Evolutionary conservation across 441 rosid genomes (phyloP).

Genomic region (Capsella rubella): DNA sequence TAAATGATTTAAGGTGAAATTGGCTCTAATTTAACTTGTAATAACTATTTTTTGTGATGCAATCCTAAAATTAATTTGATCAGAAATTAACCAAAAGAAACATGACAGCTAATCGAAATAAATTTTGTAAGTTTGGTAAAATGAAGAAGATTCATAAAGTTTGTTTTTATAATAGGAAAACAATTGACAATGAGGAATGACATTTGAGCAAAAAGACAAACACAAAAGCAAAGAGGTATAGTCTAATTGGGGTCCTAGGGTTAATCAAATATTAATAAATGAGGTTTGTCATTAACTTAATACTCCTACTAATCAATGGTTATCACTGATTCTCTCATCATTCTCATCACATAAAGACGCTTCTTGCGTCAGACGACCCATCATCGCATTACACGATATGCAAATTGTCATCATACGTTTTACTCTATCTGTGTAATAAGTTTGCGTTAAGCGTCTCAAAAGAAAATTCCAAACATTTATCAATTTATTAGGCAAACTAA

Average conservation of each 20-base stretch:
- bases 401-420: conserved; percentile 13
- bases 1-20: background rate
- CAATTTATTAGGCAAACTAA: conserved; percentile 4
- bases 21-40: background rate
- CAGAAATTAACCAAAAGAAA: background rate
- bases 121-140: background rate
- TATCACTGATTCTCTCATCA: no score
- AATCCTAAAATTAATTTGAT: background rate
- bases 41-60: background rate
- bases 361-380: conserved; percentile 22
- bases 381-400: background rate
- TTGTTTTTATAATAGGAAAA: conserved; percentile 2
- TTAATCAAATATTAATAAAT: no score
- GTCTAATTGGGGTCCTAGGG: background rate
- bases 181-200: conserved; percentile 24
- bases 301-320: no score
- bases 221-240: background rate
- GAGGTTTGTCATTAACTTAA: no score
- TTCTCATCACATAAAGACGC: background rate
- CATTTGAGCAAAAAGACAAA: background rate
- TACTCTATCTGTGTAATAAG: conserved; percentile 20
- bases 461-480: conserved; percentile 4
- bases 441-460: conserved; percentile 20
- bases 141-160: conserved; percentile 14
- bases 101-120: background rate